Conservation (phyloP, 371 early-diverging fungal genomes). For the Lichtheimia hyalospora region DNA sequence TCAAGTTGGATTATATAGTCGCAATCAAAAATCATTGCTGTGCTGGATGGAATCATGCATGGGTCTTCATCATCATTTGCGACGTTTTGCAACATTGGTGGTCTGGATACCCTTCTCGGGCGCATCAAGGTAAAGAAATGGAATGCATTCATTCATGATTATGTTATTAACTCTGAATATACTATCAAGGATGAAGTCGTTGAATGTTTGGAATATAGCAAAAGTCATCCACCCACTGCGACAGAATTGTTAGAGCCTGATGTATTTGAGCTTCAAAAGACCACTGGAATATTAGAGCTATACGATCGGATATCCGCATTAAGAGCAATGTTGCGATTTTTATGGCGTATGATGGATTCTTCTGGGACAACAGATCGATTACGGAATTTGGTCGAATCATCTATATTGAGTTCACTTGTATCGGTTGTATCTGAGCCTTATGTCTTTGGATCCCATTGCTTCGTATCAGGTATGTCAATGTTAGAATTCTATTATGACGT, state of each 20-base stretch:
- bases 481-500: too few relatives aligned
- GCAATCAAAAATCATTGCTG: conserved; percentile 67
- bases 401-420: conserved; percentile 75
- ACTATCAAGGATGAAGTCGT: conserved; percentile 19
- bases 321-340: conserved; percentile 88
- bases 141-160: conserved; percentile 6
- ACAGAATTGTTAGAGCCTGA: too few relatives aligned
- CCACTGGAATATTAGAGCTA: conserved; percentile 27
- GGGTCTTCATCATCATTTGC: conserved; percentile 76
- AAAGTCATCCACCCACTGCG: not conserved
- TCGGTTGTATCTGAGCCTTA: conserved; percentile 69
- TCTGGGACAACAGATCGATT: conserved; percentile 87
- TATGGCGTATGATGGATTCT: conserved; percentile 92
- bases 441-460: conserved; percentile 75
- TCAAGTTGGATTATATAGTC: conserved; percentile 24
- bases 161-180: conserved; percentile 53
- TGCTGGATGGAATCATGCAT: conserved; percentile 83
- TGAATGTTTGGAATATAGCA: conserved; percentile 36
- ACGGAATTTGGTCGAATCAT: conserved; percentile 90
- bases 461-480: conserved; percentile 58
- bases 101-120: conserved; percentile 75
- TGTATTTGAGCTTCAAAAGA: conserved; percentile 1
- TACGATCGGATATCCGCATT: conserved; percentile 65
- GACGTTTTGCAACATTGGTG: conserved; percentile 80
- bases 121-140: conserved; percentile 65